Percentiles rank a stretch among this genome's conserved stretches.
Evolutionary conservation across 176 grass and related monocot species (phyloP).

Genomic region (Themeda triandra): DNA sequence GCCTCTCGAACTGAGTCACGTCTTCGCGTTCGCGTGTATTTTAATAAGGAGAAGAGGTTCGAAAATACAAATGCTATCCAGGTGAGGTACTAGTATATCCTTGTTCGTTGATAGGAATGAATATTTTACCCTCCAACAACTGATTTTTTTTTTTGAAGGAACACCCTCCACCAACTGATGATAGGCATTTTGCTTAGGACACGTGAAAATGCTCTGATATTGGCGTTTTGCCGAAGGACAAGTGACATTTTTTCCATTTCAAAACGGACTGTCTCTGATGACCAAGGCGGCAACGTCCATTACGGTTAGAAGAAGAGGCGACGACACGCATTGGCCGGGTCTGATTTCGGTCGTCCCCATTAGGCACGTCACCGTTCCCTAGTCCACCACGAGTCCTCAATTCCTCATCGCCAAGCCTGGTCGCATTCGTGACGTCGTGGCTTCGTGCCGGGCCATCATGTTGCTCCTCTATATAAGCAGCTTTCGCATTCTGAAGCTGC

Average conservation of each 20-base stretch:
- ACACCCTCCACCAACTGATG: too few species aligned
- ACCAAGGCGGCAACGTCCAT: not conserved
- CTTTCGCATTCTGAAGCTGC: not conserved
- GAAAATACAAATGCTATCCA: too few species aligned
- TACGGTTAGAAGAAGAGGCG: not conserved
- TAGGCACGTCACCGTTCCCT: not conserved
- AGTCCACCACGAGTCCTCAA: slow-evolving; percentile 16
- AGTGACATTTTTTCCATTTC: not conserved
- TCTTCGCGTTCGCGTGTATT: too few species aligned
- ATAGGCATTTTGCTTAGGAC: not conserved
- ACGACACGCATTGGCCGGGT: not conserved
- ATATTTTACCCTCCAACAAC: too few species aligned
- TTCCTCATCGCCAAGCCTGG: not conserved
- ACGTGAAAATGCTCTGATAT: not conserved
- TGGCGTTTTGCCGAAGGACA: too few species aligned
- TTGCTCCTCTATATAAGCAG: slow-evolving; percentile 11
- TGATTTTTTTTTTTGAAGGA: too few species aligned
- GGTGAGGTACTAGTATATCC: too few species aligned
- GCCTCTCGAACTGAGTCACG: too few species aligned
- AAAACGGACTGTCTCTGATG: not conserved
- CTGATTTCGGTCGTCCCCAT: not conserved
- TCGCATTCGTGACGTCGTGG: not conserved
- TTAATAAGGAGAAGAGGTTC: too few species aligned
- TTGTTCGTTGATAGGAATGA: too few species aligned
- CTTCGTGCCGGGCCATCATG: not conserved